Percentiles rank a stretch among this genome's conserved stretches.
Conservation (phyloP, 768 basidiomycete genomes). For the Rhizopogon roseolus region DNA sequence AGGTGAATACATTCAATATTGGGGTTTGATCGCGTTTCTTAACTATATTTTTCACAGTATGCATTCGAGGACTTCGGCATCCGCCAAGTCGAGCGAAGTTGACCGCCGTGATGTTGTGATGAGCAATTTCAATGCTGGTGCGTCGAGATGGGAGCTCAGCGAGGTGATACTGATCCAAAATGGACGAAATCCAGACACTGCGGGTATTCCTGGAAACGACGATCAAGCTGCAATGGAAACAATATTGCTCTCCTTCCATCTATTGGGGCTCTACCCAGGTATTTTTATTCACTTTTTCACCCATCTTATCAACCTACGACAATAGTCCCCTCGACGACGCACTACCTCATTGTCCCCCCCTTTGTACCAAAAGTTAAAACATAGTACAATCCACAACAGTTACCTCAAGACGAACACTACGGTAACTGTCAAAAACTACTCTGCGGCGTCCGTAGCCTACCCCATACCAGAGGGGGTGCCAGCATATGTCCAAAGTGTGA, state of each 20-base stretch:
- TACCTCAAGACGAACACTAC: conserved; percentile 61
- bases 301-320: neutral
- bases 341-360: conserved; percentile 61
- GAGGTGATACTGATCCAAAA: neutral
- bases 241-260: conserved; percentile 56
- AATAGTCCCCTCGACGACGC: conserved; percentile 57
- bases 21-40: too few species aligned
- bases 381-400: conserved; percentile 67
- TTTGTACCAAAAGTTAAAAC: conserved; percentile 65
- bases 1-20: too few species aligned
- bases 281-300: neutral
- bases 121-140: too few species aligned
- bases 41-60: too few species aligned
- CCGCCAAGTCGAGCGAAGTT: too few species aligned
- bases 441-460: conserved; percentile 50
- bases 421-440: conserved; percentile 52
- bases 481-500: conserved; percentile 62
- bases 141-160: too few species aligned
- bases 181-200: conserved; percentile 52
- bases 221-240: conserved; percentile 75
- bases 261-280: conserved; percentile 67
- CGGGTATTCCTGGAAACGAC: conserved; percentile 68
- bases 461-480: conserved; percentile 51
- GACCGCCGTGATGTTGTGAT: too few species aligned
- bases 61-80: too few species aligned